These are phyloP conservation scores for Diutina ranongensis DNA, from an alignment of 1,139 yeast genomes.

Conservation along the genomic window DNA sequence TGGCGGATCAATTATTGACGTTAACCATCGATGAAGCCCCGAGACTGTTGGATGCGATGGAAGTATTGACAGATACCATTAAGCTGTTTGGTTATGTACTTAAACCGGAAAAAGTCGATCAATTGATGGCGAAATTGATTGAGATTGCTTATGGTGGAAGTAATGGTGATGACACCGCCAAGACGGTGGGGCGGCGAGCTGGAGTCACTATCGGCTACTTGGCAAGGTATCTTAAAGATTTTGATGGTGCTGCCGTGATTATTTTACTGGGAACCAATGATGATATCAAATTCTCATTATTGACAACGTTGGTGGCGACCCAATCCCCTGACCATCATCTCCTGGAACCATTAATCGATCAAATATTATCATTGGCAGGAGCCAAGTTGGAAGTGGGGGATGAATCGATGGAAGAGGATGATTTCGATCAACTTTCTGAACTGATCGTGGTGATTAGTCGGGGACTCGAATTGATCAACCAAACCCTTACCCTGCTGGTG, in stretches of 20 bases:
- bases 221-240: neutral
- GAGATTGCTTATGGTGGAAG: neutral
- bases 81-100: conserved; percentile 43
- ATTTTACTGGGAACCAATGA: neutral
- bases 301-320: neutral
- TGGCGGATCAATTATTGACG: neutral
- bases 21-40: conserved; percentile 9
- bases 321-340: neutral
- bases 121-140: neutral
- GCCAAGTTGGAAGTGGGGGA: neutral
- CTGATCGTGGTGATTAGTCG: neutral
- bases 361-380: neutral
- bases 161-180: neutral
- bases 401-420: neutral
- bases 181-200: neutral
- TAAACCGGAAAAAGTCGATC: conserved; percentile 24
- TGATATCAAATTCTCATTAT: neutral
- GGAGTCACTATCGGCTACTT: neutral
- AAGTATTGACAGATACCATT: conserved; percentile 48
- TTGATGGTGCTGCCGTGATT: neutral
- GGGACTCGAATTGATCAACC: neutral
- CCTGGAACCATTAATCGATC: neutral
- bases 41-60: conserved; percentile 47
- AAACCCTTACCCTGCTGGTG: neutral
- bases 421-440: conserved; percentile 1